Evolutionary conservation across 257 asterid species (phyloP).

Genomic region (Cinchona pubescens): DNA sequence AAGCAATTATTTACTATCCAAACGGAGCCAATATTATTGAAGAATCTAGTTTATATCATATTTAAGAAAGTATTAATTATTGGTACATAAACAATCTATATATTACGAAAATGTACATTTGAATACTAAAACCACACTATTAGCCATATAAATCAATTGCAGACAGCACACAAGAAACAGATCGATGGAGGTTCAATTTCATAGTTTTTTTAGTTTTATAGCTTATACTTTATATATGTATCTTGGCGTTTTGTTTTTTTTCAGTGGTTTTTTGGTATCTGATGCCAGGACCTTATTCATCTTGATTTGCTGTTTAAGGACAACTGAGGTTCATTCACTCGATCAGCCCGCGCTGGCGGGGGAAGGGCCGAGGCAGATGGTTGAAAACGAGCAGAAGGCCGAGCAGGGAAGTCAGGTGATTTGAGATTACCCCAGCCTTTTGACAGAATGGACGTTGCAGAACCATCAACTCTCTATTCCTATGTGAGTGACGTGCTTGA

Average conservation of each 20-base stretch:
- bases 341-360: slow-evolving; percentile 13
- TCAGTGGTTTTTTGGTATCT: neutral
- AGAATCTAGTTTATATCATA: neutral
- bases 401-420: slow-evolving; percentile 27
- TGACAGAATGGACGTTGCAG: slow-evolving; percentile 65
- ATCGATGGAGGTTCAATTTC: neutral
- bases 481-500: slow-evolving; percentile 87
- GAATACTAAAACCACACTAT: slow-evolving; percentile 12
- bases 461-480: slow-evolving; percentile 86
- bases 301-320: slow-evolving; percentile 3
- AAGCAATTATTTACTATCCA: no score
- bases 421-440: slow-evolving; percentile 47
- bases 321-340: neutral
- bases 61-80: neutral
- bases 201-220: neutral
- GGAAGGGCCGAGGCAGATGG: neutral
- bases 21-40: neutral
- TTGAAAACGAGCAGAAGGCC: slow-evolving; percentile 13
- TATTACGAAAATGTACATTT: neutral
- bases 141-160: slow-evolving; percentile 12
- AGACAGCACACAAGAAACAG: slow-evolving; percentile 2
- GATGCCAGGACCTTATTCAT: neutral
- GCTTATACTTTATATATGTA: neutral
- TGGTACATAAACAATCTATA: neutral
- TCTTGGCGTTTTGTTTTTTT: neutral